Conservation (phyloP, 495 filamentous ascomycete genomes). For the Stereocaulon alpinum region DNA sequence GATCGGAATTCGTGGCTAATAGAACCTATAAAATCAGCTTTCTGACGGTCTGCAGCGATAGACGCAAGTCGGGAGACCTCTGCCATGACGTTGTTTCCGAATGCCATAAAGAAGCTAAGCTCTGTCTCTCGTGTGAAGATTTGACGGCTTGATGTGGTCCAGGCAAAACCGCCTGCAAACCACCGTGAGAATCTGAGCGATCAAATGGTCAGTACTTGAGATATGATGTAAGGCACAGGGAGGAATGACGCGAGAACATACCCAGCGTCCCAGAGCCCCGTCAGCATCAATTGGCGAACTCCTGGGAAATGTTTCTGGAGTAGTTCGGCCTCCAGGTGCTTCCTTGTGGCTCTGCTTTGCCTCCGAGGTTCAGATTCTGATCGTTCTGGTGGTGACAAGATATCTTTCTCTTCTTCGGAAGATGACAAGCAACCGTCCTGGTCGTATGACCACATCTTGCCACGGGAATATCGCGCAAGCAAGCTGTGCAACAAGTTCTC, state of each 20-base stretch:
- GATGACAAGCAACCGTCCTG: constrained; percentile 30
- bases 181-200: constrained; percentile 40
- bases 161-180: constrained; percentile 59
- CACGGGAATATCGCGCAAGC: constrained; percentile 49
- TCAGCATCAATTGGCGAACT: constrained; percentile 20
- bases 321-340: constrained; percentile 32
- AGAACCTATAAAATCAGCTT: constrained; percentile 61
- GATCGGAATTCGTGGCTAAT: constrained; percentile 72
- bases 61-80: constrained; percentile 47
- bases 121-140: constrained; percentile 38
- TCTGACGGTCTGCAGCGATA: constrained; percentile 35
- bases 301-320: constrained; percentile 38
- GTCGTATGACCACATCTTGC: constrained; percentile 49
- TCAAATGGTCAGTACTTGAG: too few species aligned
- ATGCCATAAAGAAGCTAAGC: constrained; percentile 45
- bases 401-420: constrained; percentile 25
- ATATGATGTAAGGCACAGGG: neutral
- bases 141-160: constrained; percentile 33
- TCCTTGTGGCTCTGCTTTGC: constrained; percentile 26
- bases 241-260: neutral
- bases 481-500: constrained; percentile 40
- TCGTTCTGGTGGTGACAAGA: constrained; percentile 22
- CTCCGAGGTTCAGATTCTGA: constrained; percentile 13
- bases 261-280: constrained; percentile 60
- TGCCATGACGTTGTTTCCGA: constrained; percentile 56